A percentile compares a stretch with the other conserved stretches of the same genome.
These are phyloP conservation scores for Smallanthus sonchifolius DNA, from an alignment of 129 eudicot genomes.

Conservation along the genomic window DNA sequence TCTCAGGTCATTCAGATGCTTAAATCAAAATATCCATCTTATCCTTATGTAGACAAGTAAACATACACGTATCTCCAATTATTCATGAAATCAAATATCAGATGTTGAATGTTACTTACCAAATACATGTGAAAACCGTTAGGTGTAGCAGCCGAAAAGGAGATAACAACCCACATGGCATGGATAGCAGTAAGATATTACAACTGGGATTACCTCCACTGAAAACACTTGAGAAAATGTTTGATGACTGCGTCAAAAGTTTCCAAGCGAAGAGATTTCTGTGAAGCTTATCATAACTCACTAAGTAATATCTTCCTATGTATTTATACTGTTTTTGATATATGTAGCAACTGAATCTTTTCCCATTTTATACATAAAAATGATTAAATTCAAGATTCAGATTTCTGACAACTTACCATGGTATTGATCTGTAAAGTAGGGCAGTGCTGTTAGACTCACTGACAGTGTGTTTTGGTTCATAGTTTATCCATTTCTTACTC, in stretches of 20 bases:
- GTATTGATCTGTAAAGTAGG: neutral
- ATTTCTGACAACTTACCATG: constrained; percentile 11
- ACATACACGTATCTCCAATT: neutral
- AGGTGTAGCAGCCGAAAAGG: constrained; percentile 68
- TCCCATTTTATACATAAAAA: neutral
- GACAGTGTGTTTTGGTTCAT: constrained; percentile 80
- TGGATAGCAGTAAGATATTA: constrained; percentile 73
- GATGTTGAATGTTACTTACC: neutral
- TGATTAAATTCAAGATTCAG: constrained; percentile 42
- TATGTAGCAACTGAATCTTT: constrained; percentile 8
- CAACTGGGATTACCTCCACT: constrained; percentile 77
- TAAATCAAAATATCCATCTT: constrained; percentile 60
- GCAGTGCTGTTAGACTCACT: constrained; percentile 70
- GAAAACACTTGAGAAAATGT: constrained; percentile 71
- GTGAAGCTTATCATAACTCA: constrained; percentile 17
- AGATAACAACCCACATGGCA: constrained; percentile 57
- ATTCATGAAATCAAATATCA: neutral
- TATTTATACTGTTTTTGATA: neutral
- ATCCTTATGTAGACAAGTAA: constrained; percentile 62
- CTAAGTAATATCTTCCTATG: neutral
- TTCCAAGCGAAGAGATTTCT: constrained; percentile 75
- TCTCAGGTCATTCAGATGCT: constrained; percentile 77
- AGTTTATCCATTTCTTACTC: constrained; percentile 64
- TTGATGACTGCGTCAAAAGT: constrained; percentile 80
- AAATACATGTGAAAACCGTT: constrained; percentile 7